Evolutionary conservation across 257 asterid genomes (phyloP), one percentile per base, ranked within the genome.

Genomic region (Scutellaria baicalensis): DNA sequence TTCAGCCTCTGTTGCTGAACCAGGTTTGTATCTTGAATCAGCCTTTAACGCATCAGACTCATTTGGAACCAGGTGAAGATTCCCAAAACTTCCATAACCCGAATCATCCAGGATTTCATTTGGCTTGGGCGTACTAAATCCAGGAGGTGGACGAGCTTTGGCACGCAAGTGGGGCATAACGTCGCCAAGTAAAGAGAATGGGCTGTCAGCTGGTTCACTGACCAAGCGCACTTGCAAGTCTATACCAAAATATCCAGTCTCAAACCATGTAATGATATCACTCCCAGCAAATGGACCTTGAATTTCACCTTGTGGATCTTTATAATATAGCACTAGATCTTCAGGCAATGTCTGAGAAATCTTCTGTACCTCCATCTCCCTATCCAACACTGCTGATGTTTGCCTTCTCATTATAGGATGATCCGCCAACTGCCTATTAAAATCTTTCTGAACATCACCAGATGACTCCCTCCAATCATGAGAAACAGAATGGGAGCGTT

Each of bases 221-320:
- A 92, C 95, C 73, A 86, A 56, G 6, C 97, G 98, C 68, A 94
- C 99, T 77, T 76, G 90, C 87, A 94, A 84, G 21, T 94, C 99
- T 18, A 94, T 83, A 76, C 99, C 99, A 85, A 94, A 94, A 76
- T 91, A 94, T 60, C 95, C 98, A 63, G 94, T 84, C 79, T 94
- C 99, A 77, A 91, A 94, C 99, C 99, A 94, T 39, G 96, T 86
- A 63, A 94, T 92, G 51, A 94, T 78, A 81, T 94, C 99, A 75
- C 82, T 86, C 38, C 99, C 99, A n/a, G 91, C 17, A 74, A 94
- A 94, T 54, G 99, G 98, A 45, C 99, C 99, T 84, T 92, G 99
- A 75, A 84, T 81, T 70, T 73, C 82, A 59, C 98, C 99, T 65
- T 84, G 97, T 4, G 99, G 99, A 62, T 94, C 99, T 86, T 89